Evolutionary conservation across 148 eudicot genomes (phyloP), one percentile per base, ranked within the genome.

Genomic region (Rhododendron mucronatum): DNA sequence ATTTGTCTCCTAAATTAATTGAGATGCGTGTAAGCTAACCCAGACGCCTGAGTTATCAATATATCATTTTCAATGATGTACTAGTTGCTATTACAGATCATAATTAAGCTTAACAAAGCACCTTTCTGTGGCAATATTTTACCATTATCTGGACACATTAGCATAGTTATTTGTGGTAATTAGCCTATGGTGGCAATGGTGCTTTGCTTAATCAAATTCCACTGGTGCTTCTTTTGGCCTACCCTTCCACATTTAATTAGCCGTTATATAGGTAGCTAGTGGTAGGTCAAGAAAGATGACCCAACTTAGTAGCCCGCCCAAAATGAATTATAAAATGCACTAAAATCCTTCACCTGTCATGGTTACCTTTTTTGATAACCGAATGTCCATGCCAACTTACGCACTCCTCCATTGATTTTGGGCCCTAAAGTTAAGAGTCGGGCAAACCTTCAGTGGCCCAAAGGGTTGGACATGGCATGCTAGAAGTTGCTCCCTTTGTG

Each of bases 201-300:
- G 93, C 84, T 83, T 78, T 86, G 87, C 87, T 73, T 81, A 88
- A 77, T 89, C 83, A 89, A 90, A 86, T 75, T 83, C 89, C 95
- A 92, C 92, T 91, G 79, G 48, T 69, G 63, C 69, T 77, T 86
- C 91, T 91, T 90, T 86, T 81, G 37, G 89, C 96, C 93, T 87
- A 90, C 91, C 92, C 82, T 81, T 82, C 71, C 21, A 39, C 83
- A 78, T 75, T 81, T 57, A 33, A 8, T 76, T 1, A 81, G 67
- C 33, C 2, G 18, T 44, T 83, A 33, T 3, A 71, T 33, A 33
- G 80, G 51, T 73, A 77, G 83, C 81, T 79, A 86, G 91, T 91
- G 90, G 92, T 86, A 88, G 87, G 89, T 87, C 69, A 76, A 61
- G 82, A 84, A 76, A 61, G 79, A 81, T 79, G 85, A 88, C 90